Conservation (phyloP, 106 monocot genomes). For the Ottelia alismoides region DNA sequence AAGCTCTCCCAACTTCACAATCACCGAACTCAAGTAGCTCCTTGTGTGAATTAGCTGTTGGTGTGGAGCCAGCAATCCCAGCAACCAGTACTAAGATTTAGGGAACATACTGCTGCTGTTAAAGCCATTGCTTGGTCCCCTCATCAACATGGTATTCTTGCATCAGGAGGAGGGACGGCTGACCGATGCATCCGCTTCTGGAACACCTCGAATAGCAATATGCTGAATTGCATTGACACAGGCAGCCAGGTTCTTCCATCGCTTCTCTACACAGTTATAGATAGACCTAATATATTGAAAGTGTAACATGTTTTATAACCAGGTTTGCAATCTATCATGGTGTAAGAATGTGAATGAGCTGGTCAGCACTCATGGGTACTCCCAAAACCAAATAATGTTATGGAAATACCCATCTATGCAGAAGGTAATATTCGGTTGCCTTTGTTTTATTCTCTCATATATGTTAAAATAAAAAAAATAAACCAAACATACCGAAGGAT, state of each 20-base stretch:
- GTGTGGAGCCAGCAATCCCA: constrained; percentile 89
- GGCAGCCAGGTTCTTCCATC: constrained; percentile 73
- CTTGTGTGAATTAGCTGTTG: constrained; percentile 41
- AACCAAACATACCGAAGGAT: no score
- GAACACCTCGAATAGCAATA: constrained; percentile 72
- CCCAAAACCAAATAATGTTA: constrained; percentile 93
- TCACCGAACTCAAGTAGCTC: no score
- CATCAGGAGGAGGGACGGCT: constrained; percentile 94
- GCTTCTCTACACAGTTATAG: no score
- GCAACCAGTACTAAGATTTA: constrained; percentile 45
- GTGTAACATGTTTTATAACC: no score
- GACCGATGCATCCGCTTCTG: constrained; percentile 95
- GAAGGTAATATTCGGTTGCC: no score
- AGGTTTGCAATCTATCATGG: constrained; percentile 93
- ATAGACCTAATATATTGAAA: no score
- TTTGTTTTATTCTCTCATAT: no score
- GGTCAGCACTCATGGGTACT: constrained; percentile 95
- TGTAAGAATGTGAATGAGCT: constrained; percentile 88
- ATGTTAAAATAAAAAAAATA: no score
- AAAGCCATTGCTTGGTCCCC: constrained; percentile 99
- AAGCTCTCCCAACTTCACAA: no score
- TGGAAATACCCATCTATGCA: constrained; percentile 96
- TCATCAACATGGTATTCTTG: constrained; percentile 86
- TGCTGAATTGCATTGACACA: constrained; percentile 77
- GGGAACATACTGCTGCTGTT: constrained; percentile 92